A percentile compares a stretch with the other conserved stretches of the same genome.
Conservation (phyloP, 1,139 yeast species). For the Suhomyces panamericanus region DNA sequence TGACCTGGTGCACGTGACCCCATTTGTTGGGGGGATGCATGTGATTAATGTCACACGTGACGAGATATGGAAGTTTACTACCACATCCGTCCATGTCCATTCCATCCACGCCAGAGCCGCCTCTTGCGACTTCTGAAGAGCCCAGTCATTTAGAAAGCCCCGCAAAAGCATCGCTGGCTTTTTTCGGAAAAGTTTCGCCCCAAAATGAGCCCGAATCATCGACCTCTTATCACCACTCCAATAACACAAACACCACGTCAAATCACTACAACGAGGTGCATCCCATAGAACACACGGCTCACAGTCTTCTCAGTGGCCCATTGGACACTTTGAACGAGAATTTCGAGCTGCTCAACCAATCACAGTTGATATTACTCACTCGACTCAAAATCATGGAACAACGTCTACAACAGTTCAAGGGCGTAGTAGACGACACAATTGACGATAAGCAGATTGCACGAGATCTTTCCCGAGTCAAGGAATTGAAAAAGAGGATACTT, state of each 20-base stretch:
- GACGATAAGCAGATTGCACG: constrained; percentile 19
- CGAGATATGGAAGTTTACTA: background rate
- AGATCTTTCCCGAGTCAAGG: constrained; percentile 33
- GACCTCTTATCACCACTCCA: background rate
- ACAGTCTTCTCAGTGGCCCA: constrained; percentile 53
- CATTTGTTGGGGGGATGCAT: background rate
- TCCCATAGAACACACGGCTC: constrained; percentile 59
- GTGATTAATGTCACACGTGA: background rate
- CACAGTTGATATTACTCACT: constrained; percentile 54
- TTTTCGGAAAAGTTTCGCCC: background rate
- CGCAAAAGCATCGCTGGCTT: background rate
- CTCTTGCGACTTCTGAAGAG: background rate
- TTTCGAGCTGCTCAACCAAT: constrained; percentile 54
- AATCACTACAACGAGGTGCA: constrained; percentile 36
- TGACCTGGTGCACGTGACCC: background rate
- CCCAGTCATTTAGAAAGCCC: background rate
- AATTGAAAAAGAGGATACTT: constrained; percentile 36
- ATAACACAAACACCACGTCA: background rate
- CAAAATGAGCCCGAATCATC: background rate
- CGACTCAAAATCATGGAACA: constrained; percentile 47
- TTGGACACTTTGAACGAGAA: constrained; percentile 52
- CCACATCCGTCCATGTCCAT: background rate
- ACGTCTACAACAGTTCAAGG: constrained; percentile 30
- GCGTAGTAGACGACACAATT: constrained; percentile 14
- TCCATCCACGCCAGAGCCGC: background rate